Conservation (phyloP, 2,329 filamentous ascomycete species). For the Calonectria henricotiae region DNA sequence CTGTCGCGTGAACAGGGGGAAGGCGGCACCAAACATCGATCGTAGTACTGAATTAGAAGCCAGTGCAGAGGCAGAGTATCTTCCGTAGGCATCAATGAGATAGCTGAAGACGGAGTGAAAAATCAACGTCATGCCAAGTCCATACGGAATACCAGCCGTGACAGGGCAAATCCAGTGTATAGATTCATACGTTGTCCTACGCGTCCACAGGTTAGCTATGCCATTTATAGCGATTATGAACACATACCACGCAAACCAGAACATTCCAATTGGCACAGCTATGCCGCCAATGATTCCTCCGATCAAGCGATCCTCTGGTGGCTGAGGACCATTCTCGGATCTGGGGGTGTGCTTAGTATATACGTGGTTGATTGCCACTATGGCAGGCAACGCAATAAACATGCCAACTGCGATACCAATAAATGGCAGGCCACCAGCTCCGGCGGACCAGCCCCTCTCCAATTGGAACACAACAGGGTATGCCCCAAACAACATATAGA, state of each 20-base stretch:
- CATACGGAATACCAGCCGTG: slow-evolving; percentile 65
- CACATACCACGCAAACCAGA: slow-evolving; percentile 76
- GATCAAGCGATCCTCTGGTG: slow-evolving; percentile 76
- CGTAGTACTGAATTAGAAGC: slow-evolving; percentile 67
- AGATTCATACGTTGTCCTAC: slow-evolving; percentile 40
- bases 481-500: slow-evolving; percentile 70
- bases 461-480: slow-evolving; percentile 76
- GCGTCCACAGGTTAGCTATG: slow-evolving; percentile 5
- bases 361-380: slow-evolving; percentile 68
- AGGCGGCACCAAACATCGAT: slow-evolving; percentile 42
- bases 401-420: slow-evolving; percentile 77
- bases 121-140: slow-evolving; percentile 73
- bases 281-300: slow-evolving; percentile 73
- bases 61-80: slow-evolving; percentile 83
- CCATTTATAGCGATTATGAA: slow-evolving; percentile 56
- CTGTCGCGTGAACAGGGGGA: slow-evolving; percentile 45
- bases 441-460: slow-evolving; percentile 70
- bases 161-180: slow-evolving; percentile 72
- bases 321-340: slow-evolving; percentile 65
- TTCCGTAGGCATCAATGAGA: slow-evolving; percentile 79
- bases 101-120: slow-evolving; percentile 78
- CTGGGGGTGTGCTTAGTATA: slow-evolving; percentile 63
- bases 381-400: slow-evolving; percentile 68
- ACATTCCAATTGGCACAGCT: slow-evolving; percentile 72
- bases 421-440: slow-evolving; percentile 74